Conservation (phyloP, 257 asterid genomes). For the Forsythia viridissima region DNA sequence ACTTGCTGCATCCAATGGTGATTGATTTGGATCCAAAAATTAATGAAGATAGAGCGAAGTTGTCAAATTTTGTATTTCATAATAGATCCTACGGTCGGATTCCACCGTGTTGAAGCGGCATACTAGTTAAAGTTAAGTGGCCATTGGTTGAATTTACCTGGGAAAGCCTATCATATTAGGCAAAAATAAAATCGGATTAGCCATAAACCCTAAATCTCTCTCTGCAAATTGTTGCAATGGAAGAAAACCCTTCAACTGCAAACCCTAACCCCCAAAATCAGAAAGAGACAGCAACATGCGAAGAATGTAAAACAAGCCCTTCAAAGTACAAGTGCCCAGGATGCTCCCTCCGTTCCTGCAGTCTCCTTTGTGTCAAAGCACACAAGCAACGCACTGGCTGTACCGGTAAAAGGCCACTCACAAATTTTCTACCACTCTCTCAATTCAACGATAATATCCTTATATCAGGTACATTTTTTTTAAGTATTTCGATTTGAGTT, state of each 20-base stretch:
- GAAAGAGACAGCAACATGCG: slow-evolving; percentile 34
- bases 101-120: too few species aligned
- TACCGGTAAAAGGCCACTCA: slow-evolving; percentile 63
- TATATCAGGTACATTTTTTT: slow-evolving; percentile 53
- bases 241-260: slow-evolving; percentile 22
- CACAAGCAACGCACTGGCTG: slow-evolving; percentile 82
- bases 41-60: too few species aligned
- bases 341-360: slow-evolving; percentile 79
- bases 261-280: slow-evolving; percentile 7
- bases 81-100: too few species aligned
- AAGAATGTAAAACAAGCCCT: slow-evolving; percentile 66
- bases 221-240: slow-evolving; percentile 29
- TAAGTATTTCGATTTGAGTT: too few species aligned
- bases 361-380: slow-evolving; percentile 86
- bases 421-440: slow-evolving; percentile 59
- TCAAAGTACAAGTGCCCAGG: slow-evolving; percentile 94
- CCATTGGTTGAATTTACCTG: too few species aligned
- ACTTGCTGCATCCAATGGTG: too few species aligned
- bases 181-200: too few species aligned
- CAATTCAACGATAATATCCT: slow-evolving; percentile 70
- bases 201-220: too few species aligned
- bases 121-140: too few species aligned
- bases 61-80: too few species aligned
- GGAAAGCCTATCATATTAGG: too few species aligned
- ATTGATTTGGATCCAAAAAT: too few species aligned